Conservation (phyloP, 768 basidiomycete genomes). For the Russula brevipes region DNA sequence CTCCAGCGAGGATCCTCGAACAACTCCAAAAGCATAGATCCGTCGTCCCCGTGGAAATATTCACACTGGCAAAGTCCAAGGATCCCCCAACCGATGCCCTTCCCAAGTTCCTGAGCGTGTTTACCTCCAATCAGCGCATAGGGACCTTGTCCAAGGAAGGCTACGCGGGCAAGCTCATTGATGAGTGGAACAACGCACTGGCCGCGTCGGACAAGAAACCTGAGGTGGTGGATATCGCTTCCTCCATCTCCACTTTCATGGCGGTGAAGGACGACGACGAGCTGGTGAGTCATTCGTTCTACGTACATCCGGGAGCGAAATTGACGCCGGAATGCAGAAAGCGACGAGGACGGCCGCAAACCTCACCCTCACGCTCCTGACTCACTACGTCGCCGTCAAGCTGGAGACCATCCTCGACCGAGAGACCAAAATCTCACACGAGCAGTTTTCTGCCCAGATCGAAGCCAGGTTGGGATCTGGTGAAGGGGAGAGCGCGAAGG, state of each 20-base stretch:
- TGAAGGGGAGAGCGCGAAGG: slow-evolving; percentile 68
- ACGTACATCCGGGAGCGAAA: background rate
- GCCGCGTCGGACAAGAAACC: slow-evolving; percentile 53
- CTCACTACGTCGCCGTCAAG: slow-evolving; percentile 80
- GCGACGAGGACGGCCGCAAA: slow-evolving; percentile 64
- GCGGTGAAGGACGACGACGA: slow-evolving; percentile 91
- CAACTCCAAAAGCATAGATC: slow-evolving; percentile 61
- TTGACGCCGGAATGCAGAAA: slow-evolving; percentile 50
- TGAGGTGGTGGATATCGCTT: slow-evolving; percentile 72
- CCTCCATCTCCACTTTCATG: slow-evolving; percentile 72
- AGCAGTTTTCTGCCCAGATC: slow-evolving; percentile 76
- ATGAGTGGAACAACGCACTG: slow-evolving; percentile 76
- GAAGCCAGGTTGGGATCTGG: slow-evolving; percentile 86
- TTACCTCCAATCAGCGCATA: slow-evolving; percentile 57
- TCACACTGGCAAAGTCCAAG: slow-evolving; percentile 74
- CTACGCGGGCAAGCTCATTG: slow-evolving; percentile 77
- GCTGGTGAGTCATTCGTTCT: slow-evolving; percentile 48
- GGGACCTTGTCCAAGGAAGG: slow-evolving; percentile 79
- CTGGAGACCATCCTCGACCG: slow-evolving; percentile 88
- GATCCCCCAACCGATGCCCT: slow-evolving; percentile 72
- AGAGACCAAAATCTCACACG: slow-evolving; percentile 87
- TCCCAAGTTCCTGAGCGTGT: slow-evolving; percentile 58
- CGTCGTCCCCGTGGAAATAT: slow-evolving; percentile 65
- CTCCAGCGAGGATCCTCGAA: slow-evolving; percentile 74
- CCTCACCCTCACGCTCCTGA: slow-evolving; percentile 80